Conservation (phyloP, 176 grass and related monocot genomes). For the Triticum aestivum region IWGSC_CS_RefSeq_v2.1 NC_057804.1:26430439-26430938, state of each 20-base stretch:
- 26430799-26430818: slow-evolving; percentile 66
- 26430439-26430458: slow-evolving; percentile 90
- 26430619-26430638: background rate
- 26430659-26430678: background rate
- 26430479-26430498: slow-evolving; percentile 56
- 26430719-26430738: background rate
- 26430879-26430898: slow-evolving; percentile 55
- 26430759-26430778: background rate
- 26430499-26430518: background rate
- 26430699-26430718: background rate
- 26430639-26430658: background rate
- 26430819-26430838: slow-evolving; percentile 57
- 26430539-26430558: background rate
- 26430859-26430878: slow-evolving; percentile 61
- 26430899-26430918: slow-evolving; percentile 48
- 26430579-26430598: background rate
- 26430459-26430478: slow-evolving; percentile 69
- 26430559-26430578: background rate
- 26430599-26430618: background rate
- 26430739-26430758: background rate
- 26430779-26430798: background rate
- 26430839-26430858: slow-evolving; percentile 78
- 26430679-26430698: background rate
- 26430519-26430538: no score
- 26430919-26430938: slow-evolving; percentile 66